Evolutionary conservation across 495 filamentous ascomycete genomes (phyloP).

Genomic region (Beverwykella pulmonaria): DNA sequence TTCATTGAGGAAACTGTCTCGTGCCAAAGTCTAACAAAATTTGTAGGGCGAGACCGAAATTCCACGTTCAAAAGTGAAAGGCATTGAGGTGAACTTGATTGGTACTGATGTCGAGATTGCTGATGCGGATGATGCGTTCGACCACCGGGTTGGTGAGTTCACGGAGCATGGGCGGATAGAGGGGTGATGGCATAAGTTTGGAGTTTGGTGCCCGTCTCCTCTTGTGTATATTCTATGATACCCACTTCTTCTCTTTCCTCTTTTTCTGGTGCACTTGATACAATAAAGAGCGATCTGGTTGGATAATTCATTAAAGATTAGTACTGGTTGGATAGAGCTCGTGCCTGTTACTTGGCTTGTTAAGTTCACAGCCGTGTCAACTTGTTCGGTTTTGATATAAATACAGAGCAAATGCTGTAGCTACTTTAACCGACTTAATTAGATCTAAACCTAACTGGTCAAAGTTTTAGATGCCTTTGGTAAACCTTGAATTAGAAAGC

Average conservation of each 20-base stretch:
- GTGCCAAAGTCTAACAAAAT: background rate
- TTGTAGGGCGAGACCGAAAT: slow-evolving; percentile 2
- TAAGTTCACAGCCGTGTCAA: no score
- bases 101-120: background rate
- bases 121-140: slow-evolving; percentile 1
- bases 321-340: no score
- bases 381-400: no score
- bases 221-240: slow-evolving; percentile 2
- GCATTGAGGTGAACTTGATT: slow-evolving; percentile 1
- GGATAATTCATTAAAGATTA: no score
- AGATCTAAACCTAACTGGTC: no score
- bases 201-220: background rate
- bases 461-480: no score
- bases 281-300: no score
- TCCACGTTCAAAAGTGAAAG: background rate
- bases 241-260: background rate
- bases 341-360: no score
- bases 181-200: background rate
- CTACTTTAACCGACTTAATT: no score
- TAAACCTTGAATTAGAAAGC: no score
- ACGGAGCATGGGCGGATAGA: background rate
- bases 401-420: no score
- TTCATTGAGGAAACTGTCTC: background rate
- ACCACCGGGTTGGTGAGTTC: background rate
- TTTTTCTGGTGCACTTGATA: background rate